Conservation (phyloP, 768 basidiomycete genomes). For the Obba rivulosa region DNA sequence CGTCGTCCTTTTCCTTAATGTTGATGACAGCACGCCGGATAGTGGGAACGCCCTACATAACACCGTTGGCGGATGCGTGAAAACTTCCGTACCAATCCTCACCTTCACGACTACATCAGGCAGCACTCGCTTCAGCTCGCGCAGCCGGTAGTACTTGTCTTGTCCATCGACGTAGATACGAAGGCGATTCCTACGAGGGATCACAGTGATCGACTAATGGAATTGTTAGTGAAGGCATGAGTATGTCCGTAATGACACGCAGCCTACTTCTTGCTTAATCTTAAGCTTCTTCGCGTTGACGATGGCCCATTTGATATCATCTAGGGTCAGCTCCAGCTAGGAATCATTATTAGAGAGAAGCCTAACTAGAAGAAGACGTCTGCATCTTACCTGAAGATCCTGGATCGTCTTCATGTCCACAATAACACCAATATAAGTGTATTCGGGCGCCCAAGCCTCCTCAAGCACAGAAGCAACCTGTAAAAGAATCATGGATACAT, state of each 20-base stretch:
- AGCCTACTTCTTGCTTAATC: conserved; percentile 74
- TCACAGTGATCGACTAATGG: conserved; percentile 64
- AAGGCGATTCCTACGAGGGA: conserved; percentile 68
- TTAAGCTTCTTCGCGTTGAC: conserved; percentile 85
- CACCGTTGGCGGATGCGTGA: not conserved
- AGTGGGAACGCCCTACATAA: conserved; percentile 68
- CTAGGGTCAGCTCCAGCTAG: conserved; percentile 87
- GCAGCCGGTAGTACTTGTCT: conserved; percentile 79
- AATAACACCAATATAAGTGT: conserved; percentile 90
- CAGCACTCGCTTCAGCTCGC: conserved; percentile 80
- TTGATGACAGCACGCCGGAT: conserved; percentile 94
- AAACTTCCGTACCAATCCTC: too few species aligned
- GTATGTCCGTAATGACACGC: not conserved
- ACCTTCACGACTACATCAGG: conserved; percentile 91
- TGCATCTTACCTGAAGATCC: conserved; percentile 67
- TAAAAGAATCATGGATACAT: not conserved
- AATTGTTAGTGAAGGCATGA: not conserved
- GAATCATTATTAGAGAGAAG: not conserved
- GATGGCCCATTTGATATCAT: conserved; percentile 92
- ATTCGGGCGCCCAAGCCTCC: conserved; percentile 92
- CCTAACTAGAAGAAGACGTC: not conserved
- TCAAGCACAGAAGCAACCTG: conserved; percentile 90
- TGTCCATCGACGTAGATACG: conserved; percentile 74
- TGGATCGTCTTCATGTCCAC: conserved; percentile 84
- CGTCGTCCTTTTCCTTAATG: conserved; percentile 84